Conservation (phyloP, 2,329 filamentous ascomycete genomes). For the Ilyonectria destructans region DNA sequence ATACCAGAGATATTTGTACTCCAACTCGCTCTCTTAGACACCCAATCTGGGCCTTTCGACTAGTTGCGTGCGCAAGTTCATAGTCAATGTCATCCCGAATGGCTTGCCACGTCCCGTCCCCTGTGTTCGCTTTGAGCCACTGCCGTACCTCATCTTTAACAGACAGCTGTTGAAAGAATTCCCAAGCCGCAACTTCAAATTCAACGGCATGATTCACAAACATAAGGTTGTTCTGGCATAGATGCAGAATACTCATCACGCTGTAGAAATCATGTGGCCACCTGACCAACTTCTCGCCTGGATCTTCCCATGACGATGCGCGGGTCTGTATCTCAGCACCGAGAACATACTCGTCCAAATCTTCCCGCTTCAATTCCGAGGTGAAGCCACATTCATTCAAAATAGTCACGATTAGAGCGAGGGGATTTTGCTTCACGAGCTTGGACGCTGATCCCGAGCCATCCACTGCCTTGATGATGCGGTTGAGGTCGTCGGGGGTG, state of each 20-base stretch:
- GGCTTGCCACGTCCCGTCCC: neutral
- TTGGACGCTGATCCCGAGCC: neutral
- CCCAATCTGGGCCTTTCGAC: neutral
- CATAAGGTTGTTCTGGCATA: constrained; percentile 9
- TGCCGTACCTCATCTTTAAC: neutral
- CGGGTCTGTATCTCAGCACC: neutral
- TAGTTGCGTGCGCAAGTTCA: neutral
- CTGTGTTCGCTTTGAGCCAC: neutral
- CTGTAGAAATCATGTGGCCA: neutral
- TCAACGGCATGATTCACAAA: constrained; percentile 7
- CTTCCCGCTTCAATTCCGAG: neutral
- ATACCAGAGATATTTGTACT: neutral
- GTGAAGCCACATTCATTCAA: constrained; percentile 5
- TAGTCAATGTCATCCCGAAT: neutral
- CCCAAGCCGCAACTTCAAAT: neutral
- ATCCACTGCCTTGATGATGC: neutral
- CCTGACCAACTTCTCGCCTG: neutral
- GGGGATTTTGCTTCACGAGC: neutral
- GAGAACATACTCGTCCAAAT: neutral
- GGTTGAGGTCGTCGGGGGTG: neutral
- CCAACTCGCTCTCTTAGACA: neutral
- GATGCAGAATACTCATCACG: neutral
- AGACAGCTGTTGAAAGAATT: neutral
- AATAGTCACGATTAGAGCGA: neutral
- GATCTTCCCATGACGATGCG: neutral